Evolutionary conservation across 306 rosid genomes (phyloP).

Genomic region (Quercus bicolor): DNA sequence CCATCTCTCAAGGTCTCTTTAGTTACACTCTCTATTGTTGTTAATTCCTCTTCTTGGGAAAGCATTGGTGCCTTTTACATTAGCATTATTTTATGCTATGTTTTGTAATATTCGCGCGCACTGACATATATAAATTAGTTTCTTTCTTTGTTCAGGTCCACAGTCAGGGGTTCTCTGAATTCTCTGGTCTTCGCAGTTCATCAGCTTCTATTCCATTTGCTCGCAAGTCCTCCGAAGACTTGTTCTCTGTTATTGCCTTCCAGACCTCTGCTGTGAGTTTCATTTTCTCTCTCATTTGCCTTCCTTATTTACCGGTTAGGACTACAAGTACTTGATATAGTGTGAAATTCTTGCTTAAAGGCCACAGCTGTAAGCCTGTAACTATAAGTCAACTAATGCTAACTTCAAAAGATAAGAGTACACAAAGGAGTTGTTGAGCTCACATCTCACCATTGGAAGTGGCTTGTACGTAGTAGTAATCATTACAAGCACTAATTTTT

Average conservation of each 20-base stretch:
- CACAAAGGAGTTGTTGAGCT: background rate
- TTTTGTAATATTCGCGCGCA: background rate
- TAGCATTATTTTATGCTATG: background rate
- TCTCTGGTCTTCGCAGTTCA: conserved; percentile 78
- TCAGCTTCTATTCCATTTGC: conserved; percentile 53
- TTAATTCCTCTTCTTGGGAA: background rate
- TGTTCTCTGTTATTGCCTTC: conserved; percentile 61
- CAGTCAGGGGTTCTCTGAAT: conserved; percentile 75
- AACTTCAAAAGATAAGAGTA: too few relatives aligned
- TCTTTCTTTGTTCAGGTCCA: conserved; percentile 40
- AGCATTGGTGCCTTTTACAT: background rate
- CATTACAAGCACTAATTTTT: background rate
- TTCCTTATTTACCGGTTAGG: background rate
- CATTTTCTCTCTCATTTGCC: background rate
- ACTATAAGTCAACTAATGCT: too few relatives aligned
- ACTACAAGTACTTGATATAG: background rate
- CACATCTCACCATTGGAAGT: background rate
- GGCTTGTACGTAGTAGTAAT: background rate
- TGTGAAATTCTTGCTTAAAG: background rate
- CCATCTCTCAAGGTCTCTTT: conserved; percentile 73
- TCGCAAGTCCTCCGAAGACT: conserved; percentile 70
- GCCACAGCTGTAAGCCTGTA: too few relatives aligned
- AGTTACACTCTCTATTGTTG: background rate
- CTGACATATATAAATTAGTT: background rate
- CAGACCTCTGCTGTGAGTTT: conserved; percentile 88